Evolutionary conservation across 192 early-diverging fungal genomes (phyloP), one percentile per base, ranked within the genome.

Genomic region (Backusella morwellensis): DNA sequence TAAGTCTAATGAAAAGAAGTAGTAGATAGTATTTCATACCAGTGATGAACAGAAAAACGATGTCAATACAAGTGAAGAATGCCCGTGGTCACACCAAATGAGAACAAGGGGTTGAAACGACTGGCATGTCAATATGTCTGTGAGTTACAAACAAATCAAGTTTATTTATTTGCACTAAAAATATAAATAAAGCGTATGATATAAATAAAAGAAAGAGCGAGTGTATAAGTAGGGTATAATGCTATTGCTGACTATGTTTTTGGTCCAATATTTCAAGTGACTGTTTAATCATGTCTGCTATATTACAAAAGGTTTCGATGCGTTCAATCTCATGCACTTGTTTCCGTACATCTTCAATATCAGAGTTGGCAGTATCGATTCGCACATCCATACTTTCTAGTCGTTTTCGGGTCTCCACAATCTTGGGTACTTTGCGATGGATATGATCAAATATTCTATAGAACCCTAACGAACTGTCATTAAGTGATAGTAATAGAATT

Each of bases 381-480:
- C 68, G 40, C 44, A 71, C 23, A 23, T 26, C 35, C n/a, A 74
- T 32, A 0, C 40, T 29, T 17, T 34, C 40, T 12, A 77, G 35
- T 35, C 69, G 54, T 35, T 42, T 34, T 26, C 35, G 32, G 7
- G 35, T 44, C 0, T 77, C 50, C 35, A 77, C 69, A 41, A 81
- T 23, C 21, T 50, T 19, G 14, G 80, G 80, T 29, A 81, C 80
- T 56, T 68, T 73, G 17, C 73, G 70, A 44, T 81, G 76, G 26
- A 81, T 76, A 75, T 81, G 80, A 34, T 81, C 80, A 9, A 56
- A 68, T 38, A 81, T 69, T 38, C 76, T 44, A 47, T 68, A 74
- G 4, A 81, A 70, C 23, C 80, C 75, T 12, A 77, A 14, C 0
- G 80, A 77, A 35, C 75, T 52, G n/a, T 74, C 80, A 47, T 81